Evolutionary conservation across 352 stramenopile genomes (phyloP).

Genomic region (Pseudoperonospora humuli): DNA sequence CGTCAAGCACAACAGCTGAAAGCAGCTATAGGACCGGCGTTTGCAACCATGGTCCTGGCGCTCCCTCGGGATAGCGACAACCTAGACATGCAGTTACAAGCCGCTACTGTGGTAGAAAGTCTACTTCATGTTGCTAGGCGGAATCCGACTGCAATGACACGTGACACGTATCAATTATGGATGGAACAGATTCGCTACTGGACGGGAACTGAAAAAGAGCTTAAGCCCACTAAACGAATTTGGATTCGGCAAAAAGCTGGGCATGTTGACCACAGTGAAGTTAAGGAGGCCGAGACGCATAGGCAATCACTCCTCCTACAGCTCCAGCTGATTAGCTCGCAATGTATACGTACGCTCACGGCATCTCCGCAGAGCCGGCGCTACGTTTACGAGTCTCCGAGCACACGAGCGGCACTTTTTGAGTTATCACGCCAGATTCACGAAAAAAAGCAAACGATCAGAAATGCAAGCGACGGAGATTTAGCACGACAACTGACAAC

Average conservation of each 20-base stretch:
- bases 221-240: slow-evolving; percentile 3
- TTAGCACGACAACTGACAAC: slow-evolving; percentile 7
- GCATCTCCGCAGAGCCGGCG: slow-evolving; percentile 38
- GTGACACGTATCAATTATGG: slow-evolving; percentile 49
- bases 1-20: slow-evolving; percentile 22
- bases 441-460: slow-evolving; percentile 18
- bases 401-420: slow-evolving; percentile 48
- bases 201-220: slow-evolving; percentile 8
- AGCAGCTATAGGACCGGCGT: slow-evolving; percentile 25
- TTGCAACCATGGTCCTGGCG: slow-evolving; percentile 30
- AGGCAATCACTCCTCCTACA: slow-evolving; percentile 5
- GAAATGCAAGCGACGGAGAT: slow-evolving; percentile 8
- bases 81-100: slow-evolving; percentile 31
- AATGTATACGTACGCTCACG: slow-evolving; percentile 48
- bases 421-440: slow-evolving; percentile 39
- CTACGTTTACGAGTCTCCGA: slow-evolving; percentile 39
- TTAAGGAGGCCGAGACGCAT: neutral
- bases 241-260: slow-evolving; percentile 12
- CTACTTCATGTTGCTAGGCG: slow-evolving; percentile 40
- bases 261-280: slow-evolving; percentile 1
- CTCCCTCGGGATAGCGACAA: slow-evolving; percentile 27
- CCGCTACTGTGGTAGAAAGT: slow-evolving; percentile 35
- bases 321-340: slow-evolving; percentile 36
- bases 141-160: slow-evolving; percentile 23
- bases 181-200: slow-evolving; percentile 53